Evolutionary conservation across 352 stramenopile genomes (phyloP), one percentile per base, ranked within the genome.

Genomic region (Phytophthora sp.): DNA sequence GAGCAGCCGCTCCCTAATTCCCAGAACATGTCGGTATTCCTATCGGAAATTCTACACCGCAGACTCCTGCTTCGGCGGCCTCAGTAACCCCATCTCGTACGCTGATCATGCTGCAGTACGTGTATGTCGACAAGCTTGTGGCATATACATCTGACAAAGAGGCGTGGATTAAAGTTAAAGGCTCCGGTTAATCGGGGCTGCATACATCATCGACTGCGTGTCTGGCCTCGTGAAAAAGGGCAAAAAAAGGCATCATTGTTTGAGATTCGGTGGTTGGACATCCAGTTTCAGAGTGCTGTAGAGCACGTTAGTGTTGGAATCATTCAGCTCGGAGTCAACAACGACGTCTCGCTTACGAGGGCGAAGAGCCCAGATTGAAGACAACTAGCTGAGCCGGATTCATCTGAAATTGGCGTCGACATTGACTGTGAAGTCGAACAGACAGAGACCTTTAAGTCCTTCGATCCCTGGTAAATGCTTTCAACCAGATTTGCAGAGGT

Each of bases 191-290:
- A 26, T 30, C 7, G 46, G 42, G 12, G 29, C 57, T 23, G 13
- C 57, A n/a, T n/a, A n/a, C n/a, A 58, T 66, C 30, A 36, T 66
- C 53, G 57, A 38, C 1, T 12, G 38, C 1, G 36, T 66, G 7
- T 66, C 36, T 8, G 13, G 47, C 0, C 46, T 18, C 4, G 26
- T 51, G 9, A 66, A 45, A 58, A 58, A 18, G 26, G 16, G n/a
- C n/a, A n/a, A 1, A 52, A 58, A 15, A 29, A 44, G 2, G 7
- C 16, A 7, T 49, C 57, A 18, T 23, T 66, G 26, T 66, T 53
- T 18, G 13, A 54, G 20, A 6, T 66, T 7, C 20, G 21, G 21
- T 66, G 57, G 47, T 20, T 54, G 20, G 57, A 59, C 30, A 47
- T n/a, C 8, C 36, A 58, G 7, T 66, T 66, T n/a, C 38, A 66